Percentiles rank a stretch among this genome's conserved stretches.
These are phyloP conservation scores for Elongisporangium undulatum DNA, from an alignment of 352 stramenopile genomes.

Conservation along the genomic window DNA sequence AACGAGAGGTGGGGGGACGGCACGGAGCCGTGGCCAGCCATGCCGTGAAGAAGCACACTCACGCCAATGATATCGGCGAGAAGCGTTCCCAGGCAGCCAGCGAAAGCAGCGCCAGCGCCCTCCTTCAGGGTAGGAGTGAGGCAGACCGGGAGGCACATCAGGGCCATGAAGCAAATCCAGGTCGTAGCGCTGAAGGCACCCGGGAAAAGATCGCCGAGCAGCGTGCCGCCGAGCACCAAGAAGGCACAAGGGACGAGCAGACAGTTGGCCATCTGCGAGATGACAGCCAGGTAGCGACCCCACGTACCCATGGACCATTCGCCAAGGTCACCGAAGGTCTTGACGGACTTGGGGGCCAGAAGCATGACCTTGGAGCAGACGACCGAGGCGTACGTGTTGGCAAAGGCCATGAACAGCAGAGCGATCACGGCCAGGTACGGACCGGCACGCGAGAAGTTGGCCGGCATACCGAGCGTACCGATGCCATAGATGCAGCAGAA, in stretches of 20 bases:
- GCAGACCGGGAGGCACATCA: constrained; percentile 23
- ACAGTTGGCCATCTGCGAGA: constrained; percentile 42
- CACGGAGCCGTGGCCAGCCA: constrained; percentile 23
- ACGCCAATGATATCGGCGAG: constrained; percentile 35
- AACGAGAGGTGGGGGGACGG: constrained; percentile 31
- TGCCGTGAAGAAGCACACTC: constrained; percentile 26
- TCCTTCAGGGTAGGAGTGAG: constrained; percentile 47
- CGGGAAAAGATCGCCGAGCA: constrained; percentile 39
- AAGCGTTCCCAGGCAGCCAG: constrained; percentile 38
- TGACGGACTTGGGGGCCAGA: constrained; percentile 33
- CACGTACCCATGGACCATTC: constrained; percentile 43
- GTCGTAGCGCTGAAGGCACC: constrained; percentile 25
- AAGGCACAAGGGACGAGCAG: constrained; percentile 49
- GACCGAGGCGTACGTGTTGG: constrained; percentile 53
- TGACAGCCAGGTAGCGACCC: constrained; percentile 38
- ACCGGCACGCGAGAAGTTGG: constrained; percentile 49
- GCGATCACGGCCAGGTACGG: constrained; percentile 29
- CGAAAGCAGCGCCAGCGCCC: constrained; percentile 24
- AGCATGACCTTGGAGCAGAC: constrained; percentile 46
- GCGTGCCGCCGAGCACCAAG: constrained; percentile 34
- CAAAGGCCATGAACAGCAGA: constrained; percentile 57
- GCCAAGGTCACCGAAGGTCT: constrained; percentile 49
- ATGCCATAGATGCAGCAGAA: constrained; percentile 59
- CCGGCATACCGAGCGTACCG: constrained; percentile 50
- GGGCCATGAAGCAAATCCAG: constrained; percentile 49